These are phyloP conservation scores for Casuarina cunninghamiana DNA, from an alignment of 306 rosid genomes.

Conservation along the genomic window DNA sequence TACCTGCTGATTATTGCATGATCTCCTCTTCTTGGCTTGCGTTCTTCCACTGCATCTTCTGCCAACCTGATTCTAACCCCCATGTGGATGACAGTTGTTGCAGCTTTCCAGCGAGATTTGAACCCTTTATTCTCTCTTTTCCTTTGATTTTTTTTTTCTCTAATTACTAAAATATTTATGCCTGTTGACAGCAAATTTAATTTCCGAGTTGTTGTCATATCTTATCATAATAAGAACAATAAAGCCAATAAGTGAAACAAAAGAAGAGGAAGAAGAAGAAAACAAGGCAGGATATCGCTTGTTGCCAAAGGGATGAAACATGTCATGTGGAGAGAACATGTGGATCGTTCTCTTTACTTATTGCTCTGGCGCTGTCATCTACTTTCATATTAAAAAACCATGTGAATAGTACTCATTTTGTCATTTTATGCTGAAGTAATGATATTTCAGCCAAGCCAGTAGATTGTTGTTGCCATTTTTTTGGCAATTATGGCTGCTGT, in stretches of 20 bases:
- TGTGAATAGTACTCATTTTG: not conserved
- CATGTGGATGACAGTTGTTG: constrained; percentile 28
- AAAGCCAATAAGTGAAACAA: not conserved
- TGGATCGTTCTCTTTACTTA: not conserved
- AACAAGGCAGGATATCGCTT: not conserved
- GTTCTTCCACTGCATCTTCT: not conserved
- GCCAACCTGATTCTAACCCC: not conserved
- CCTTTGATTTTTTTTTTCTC: not conserved
- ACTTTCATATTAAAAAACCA: not conserved
- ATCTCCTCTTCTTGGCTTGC: not conserved
- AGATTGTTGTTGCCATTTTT: not conserved
- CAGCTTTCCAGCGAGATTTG: not conserved
- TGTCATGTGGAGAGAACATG: constrained; percentile 28
- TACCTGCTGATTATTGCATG: not conserved
- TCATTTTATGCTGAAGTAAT: not conserved
- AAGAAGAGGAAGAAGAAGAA: not conserved
- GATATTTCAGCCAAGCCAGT: too few relatives aligned
- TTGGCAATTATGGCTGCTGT: not conserved
- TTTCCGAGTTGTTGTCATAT: too few relatives aligned
- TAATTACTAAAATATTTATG: not conserved
- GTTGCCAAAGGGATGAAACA: constrained; percentile 5
- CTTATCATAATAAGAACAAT: too few relatives aligned
- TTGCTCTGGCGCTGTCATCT: constrained; percentile 1
- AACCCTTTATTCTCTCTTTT: not conserved
- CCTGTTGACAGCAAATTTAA: not conserved